phyloP scores from a whole-genome alignment of 768 basidiomycete species.

The Daedaleopsis nitida region DNA sequence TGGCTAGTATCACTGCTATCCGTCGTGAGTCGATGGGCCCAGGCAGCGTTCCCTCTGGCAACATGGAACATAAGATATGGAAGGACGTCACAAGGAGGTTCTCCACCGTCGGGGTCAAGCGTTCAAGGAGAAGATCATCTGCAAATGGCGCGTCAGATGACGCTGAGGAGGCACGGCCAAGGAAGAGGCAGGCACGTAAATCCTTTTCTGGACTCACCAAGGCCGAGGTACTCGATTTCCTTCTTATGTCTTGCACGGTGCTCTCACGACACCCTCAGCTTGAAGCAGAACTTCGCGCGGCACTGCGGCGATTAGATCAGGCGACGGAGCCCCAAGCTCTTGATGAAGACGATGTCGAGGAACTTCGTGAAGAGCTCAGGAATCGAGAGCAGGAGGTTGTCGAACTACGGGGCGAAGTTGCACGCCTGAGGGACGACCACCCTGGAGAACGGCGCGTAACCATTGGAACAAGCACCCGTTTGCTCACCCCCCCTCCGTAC shows the following conservation, averaged over 20 bases:
- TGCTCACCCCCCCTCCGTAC: constrained; percentile 20
- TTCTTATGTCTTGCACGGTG: neutral
- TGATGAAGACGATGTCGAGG: constrained; percentile 32
- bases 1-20: constrained; percentile 35
- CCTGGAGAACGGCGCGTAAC: neutral
- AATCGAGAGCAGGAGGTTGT: constrained; percentile 7
- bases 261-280: constrained; percentile 26
- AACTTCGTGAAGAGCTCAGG: constrained; percentile 27
- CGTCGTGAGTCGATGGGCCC: constrained; percentile 34
- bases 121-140: constrained; percentile 8
- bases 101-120: constrained; percentile 30
- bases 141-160: constrained; percentile 11
- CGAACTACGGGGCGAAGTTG: constrained; percentile 12
- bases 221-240: constrained; percentile 37
- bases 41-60: constrained; percentile 28
- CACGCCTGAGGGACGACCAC: constrained; percentile 7
- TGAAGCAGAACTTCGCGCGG: constrained; percentile 30
- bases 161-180: constrained; percentile 14
- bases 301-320: constrained; percentile 29
- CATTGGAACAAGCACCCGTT: constrained; percentile 6
- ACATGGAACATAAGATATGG: constrained; percentile 41
- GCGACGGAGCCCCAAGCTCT: constrained; percentile 31
- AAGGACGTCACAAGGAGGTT: constrained; percentile 37
- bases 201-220: constrained; percentile 41
- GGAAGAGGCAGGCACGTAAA: constrained; percentile 26